Percentiles rank a stretch among this genome's conserved stretches.
These are phyloP conservation scores for Globisporangium acanthophoron DNA, from an alignment of 352 stramenopile genomes.

Conservation along the genomic window DNA sequence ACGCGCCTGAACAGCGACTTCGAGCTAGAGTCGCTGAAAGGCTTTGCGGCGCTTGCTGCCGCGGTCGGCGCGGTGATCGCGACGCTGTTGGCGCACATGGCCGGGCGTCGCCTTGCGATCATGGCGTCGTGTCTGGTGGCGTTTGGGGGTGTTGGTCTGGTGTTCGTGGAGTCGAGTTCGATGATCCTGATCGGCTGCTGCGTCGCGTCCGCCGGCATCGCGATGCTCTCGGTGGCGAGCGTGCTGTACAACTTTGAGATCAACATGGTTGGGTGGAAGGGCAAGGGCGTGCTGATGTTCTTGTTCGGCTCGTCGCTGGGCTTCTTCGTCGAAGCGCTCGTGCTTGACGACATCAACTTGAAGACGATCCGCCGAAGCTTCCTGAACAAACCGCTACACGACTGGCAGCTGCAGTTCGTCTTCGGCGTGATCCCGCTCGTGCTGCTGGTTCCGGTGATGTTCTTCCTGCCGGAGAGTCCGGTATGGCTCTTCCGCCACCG, in stretches of 20 bases:
- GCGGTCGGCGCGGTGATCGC: conserved; percentile 49
- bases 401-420: conserved; percentile 80
- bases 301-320: conserved; percentile 58
- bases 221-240: conserved; percentile 73
- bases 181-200: conserved; percentile 72
- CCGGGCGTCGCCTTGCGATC: conserved; percentile 68
- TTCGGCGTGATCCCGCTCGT: conserved; percentile 68
- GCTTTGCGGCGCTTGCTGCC: conserved; percentile 53
- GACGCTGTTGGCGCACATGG: conserved; percentile 39
- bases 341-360: conserved; percentile 69
- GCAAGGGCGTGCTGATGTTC: conserved; percentile 85
- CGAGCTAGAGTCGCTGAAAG: conserved; percentile 62
- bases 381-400: conserved; percentile 59
- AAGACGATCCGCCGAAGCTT: conserved; percentile 58
- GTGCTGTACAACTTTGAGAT: conserved; percentile 88
- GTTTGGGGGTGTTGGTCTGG: conserved; percentile 52
- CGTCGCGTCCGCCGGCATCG: conserved; percentile 52
- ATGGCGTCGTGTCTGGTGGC: conserved; percentile 49
- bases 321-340: conserved; percentile 73
- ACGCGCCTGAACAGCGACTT: conserved; percentile 32
- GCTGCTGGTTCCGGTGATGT: conserved; percentile 47
- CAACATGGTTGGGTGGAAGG: conserved; percentile 82
- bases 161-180: conserved; percentile 62
- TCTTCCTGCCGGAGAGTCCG: conserved; percentile 71
- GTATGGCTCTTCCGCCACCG: conserved; percentile 71